Evolutionary conservation across 305 asterid genomes (phyloP).

Genomic region (Plantago lanceolata): DNA sequence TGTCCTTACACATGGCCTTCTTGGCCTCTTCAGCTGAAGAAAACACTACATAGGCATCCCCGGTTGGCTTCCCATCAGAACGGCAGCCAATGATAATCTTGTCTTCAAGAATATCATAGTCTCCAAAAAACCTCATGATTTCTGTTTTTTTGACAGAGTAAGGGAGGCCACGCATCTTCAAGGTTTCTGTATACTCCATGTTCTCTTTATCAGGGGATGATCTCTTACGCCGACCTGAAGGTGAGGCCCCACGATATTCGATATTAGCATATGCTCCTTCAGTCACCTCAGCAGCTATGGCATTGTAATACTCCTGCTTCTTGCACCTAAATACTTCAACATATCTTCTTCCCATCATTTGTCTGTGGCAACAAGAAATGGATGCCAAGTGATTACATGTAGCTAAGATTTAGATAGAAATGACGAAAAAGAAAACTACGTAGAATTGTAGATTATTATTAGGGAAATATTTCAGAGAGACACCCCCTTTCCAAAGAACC

Average conservation of each 20-base stretch:
- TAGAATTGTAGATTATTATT: no score
- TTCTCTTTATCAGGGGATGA: constrained; percentile 62
- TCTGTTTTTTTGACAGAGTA: constrained; percentile 65
- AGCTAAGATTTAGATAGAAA: neutral
- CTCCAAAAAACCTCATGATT: constrained; percentile 64
- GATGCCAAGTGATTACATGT: neutral
- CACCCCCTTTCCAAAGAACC: no score
- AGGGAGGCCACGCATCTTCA: constrained; percentile 89
- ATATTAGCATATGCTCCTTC: constrained; percentile 45
- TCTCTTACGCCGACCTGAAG: constrained; percentile 61
- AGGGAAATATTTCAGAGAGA: no score
- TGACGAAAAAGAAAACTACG: neutral
- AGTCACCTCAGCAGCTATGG: constrained; percentile 74
- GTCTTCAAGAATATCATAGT: constrained; percentile 50
- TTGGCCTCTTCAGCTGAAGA: constrained; percentile 66
- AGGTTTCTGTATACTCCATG: constrained; percentile 68
- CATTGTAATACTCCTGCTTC: constrained; percentile 81
- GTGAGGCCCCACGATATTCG: constrained; percentile 45
- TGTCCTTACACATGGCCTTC: constrained; percentile 80
- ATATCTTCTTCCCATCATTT: constrained; percentile 86
- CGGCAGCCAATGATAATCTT: constrained; percentile 67
- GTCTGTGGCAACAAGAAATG: constrained; percentile 26
- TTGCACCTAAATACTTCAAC: constrained; percentile 90
- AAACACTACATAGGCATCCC: constrained; percentile 88
- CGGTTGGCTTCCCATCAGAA: constrained; percentile 83